Evolutionary conservation across 805 yeast genomes (phyloP).

Genomic region (Teunomyces pallodes): DNA sequence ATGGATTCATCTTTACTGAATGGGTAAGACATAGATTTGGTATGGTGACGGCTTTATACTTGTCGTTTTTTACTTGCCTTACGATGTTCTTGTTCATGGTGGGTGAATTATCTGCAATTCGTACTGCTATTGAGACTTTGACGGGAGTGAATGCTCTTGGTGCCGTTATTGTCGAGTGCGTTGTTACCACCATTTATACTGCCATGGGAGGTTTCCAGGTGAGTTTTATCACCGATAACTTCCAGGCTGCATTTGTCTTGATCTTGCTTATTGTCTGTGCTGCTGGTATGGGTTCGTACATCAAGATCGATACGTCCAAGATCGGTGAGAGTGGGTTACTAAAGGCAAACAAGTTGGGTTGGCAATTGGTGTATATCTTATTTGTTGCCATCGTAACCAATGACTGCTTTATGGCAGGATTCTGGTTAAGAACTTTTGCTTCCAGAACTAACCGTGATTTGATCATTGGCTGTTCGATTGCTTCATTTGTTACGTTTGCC

Average conservation of each 20-base stretch:
- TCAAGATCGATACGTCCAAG: constrained; percentile 59
- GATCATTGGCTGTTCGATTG: constrained; percentile 70
- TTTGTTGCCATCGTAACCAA: constrained; percentile 86
- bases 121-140: constrained; percentile 70
- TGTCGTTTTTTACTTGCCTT: constrained; percentile 77
- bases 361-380: constrained; percentile 85
- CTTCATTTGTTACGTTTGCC: constrained; percentile 61
- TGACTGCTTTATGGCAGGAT: constrained; percentile 86
- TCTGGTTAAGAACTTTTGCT: constrained; percentile 94
- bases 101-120: constrained; percentile 79
- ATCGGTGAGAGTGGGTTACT: constrained; percentile 66
- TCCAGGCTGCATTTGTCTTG: constrained; percentile 76
- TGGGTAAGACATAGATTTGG: constrained; percentile 92
- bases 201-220: constrained; percentile 86
- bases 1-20: constrained; percentile 88
- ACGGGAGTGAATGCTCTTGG: constrained; percentile 80
- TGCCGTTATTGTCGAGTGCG: constrained; percentile 80
- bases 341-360: constrained; percentile 69
- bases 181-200: constrained; percentile 83
- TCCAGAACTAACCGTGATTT: constrained; percentile 75
- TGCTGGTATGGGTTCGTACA: constrained; percentile 74
- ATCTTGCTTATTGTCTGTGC: constrained; percentile 66
- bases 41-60: constrained; percentile 62
- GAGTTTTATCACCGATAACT: constrained; percentile 81
- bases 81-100: constrained; percentile 86